phyloP scores from a whole-genome alignment of 495 filamentous ascomycete genomes.

The Aspergillus kassunensis region DNA sequence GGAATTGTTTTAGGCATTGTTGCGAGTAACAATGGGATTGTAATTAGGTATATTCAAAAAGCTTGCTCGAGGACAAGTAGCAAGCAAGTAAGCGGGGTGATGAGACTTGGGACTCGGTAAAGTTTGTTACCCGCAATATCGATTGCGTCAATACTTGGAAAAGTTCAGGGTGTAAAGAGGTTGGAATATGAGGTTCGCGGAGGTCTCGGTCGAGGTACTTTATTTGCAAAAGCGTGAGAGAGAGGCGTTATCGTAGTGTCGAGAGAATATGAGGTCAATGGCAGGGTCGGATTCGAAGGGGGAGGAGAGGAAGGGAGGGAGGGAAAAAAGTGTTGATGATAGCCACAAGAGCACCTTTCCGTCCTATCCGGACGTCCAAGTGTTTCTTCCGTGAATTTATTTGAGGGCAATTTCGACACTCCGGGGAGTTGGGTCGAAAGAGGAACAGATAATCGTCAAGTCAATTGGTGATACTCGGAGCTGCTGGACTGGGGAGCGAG shows the following conservation, averaged over 20 bases:
- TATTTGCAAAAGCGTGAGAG: slow-evolving; percentile 15
- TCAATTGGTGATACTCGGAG: slow-evolving; percentile 69
- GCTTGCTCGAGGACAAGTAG: slow-evolving; percentile 3
- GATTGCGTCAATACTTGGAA: slow-evolving; percentile 21
- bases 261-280: slow-evolving; percentile 12
- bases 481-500: slow-evolving; percentile 74
- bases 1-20: slow-evolving; percentile 31
- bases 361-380: slow-evolving; percentile 35
- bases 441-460: slow-evolving; percentile 72
- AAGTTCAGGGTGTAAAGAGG: not conserved
- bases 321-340: slow-evolving; percentile 16
- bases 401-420: slow-evolving; percentile 47
- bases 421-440: slow-evolving; percentile 48
- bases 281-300: slow-evolving; percentile 8
- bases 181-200: not conserved
- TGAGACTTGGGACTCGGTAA: slow-evolving; percentile 9
- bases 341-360: slow-evolving; percentile 39
- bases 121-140: slow-evolving; percentile 23
- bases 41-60: not conserved
- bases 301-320: slow-evolving; percentile 17
- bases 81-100: not conserved
- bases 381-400: slow-evolving; percentile 40
- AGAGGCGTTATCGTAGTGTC: slow-evolving; percentile 9
- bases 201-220: not conserved
- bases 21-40: slow-evolving; percentile 12